These are phyloP conservation scores for Paramecium tetraurelia DNA, from an alignment of 73 alveolate species.

Conservation along the genomic window DNA sequence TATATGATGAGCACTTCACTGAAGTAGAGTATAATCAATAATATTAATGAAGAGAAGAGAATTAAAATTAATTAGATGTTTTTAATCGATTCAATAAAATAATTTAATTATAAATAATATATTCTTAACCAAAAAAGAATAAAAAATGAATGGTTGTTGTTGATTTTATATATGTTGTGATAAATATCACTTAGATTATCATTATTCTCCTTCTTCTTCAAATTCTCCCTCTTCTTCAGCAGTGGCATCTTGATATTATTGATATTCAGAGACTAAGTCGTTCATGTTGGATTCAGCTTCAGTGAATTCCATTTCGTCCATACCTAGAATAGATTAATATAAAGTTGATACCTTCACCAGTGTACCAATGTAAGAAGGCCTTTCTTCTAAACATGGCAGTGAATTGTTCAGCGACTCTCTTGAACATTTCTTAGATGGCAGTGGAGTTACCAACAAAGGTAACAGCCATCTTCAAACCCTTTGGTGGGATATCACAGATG, in stretches of 20 bases:
- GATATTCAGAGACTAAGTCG: constrained; percentile 95
- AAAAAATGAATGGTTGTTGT: not conserved
- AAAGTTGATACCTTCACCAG: constrained; percentile 79
- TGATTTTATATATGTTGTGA: not conserved
- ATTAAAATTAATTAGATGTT: too few species aligned
- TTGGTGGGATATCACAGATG: constrained; percentile 97
- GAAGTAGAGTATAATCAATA: too few species aligned
- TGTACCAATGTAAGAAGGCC: constrained; percentile 98
- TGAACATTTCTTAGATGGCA: constrained; percentile 97
- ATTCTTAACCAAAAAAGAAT: too few species aligned
- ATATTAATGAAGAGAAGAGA: too few species aligned
- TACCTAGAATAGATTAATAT: constrained; percentile 6
- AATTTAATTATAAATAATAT: too few species aligned
- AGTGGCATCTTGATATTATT: constrained; percentile 93
- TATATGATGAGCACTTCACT: too few species aligned
- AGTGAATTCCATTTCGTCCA: constrained; percentile 95
- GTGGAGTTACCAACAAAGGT: constrained; percentile 97
- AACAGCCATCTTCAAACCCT: constrained; percentile 98
- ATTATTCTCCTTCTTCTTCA: constrained; percentile 60
- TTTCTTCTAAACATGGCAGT: constrained; percentile 97
- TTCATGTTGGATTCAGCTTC: constrained; percentile 96
- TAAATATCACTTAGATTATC: not conserved
- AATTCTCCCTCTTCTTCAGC: constrained; percentile 88
- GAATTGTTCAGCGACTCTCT: constrained; percentile 97
- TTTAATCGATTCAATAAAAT: too few species aligned